Evolutionary conservation across 148 eudicot species (phyloP), one percentile per base, ranked within the genome.

Genomic region (Amaranthus hypochondriacus): DNA sequence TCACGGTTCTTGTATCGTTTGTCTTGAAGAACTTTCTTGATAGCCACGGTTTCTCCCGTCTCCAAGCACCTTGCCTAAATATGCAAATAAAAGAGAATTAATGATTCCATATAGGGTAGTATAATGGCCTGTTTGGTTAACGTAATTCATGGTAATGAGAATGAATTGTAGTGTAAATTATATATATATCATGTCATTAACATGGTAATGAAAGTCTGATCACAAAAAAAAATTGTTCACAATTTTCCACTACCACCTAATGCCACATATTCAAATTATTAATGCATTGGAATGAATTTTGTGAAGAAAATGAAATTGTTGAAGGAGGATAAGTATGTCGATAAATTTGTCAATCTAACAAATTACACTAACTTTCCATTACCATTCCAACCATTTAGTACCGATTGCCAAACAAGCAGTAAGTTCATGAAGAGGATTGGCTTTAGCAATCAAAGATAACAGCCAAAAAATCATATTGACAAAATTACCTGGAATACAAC

Each of bases 1-100:
- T 91, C 93, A 71, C 96, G 76, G 78, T 91, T 91, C 83, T 91
- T 91, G 87, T 91, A 91, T 71, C 96, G 76, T 87, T 91, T 91
- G 81, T 91, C 97, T 58, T 89, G 91, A 64, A 89, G 89, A 72
- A 87, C 91, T 78, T 91, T 91, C 76, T 90, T 90, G 9, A 90
- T 88, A 8, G 92, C 92, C 21, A 88, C 89, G 66, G 90, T 84
- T 83, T 90, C 95, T 42, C 92, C 96, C 1, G 90, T 88, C 70
- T 90, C 92, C 75, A 86, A 79, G 82, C 96, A 89, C 75, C 85
- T 89, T 12, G 93, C 97, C 93, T 90, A 76, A 2, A 62, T 51
- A 70, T 39, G 5, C 55, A 47, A 53, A 75, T 21, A 48, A 4
- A 21, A 68, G 50, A 12, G 57, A 0, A 56, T 65, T 68, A 68